These are phyloP conservation scores for Kluyveromyces starmeri DNA, from an alignment of 805 yeast species.

Conservation along the genomic window DNA sequence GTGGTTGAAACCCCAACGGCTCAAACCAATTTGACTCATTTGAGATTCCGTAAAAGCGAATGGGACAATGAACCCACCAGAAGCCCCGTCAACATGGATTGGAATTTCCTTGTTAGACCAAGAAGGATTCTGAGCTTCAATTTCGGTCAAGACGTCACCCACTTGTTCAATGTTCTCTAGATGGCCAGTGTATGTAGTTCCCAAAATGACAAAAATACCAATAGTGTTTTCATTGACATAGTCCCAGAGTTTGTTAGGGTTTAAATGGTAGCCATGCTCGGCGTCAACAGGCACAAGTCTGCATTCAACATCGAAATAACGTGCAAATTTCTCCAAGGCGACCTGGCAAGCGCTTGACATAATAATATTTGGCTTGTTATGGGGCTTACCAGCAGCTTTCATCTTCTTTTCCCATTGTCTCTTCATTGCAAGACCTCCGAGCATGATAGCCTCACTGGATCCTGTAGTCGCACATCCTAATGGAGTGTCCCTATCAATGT, in stretches of 20 bases:
- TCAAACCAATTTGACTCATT: slow-evolving; percentile 13
- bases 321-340: slow-evolving; percentile 87
- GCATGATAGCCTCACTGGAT: slow-evolving; percentile 87
- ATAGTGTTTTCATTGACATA: slow-evolving; percentile 84
- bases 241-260: slow-evolving; percentile 48
- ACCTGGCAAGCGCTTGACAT: slow-evolving; percentile 94
- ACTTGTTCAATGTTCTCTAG: slow-evolving; percentile 69
- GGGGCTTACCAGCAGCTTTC: slow-evolving; percentile 48
- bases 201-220: slow-evolving; percentile 81
- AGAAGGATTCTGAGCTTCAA: slow-evolving; percentile 34
- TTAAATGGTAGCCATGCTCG: slow-evolving; percentile 56
- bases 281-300: slow-evolving; percentile 60
- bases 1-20: slow-evolving; percentile 68
- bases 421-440: slow-evolving; percentile 90
- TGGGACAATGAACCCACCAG: slow-evolving; percentile 87
- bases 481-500: slow-evolving; percentile 33
- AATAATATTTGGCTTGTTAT: slow-evolving; percentile 66
- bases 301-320: slow-evolving; percentile 87
- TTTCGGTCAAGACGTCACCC: slow-evolving; percentile 55
- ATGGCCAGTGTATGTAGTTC: slow-evolving; percentile 90
- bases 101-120: slow-evolving; percentile 47
- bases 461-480: slow-evolving; percentile 92
- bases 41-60: slow-evolving; percentile 62
- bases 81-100: slow-evolving; percentile 90
- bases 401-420: slow-evolving; percentile 74